Evolutionary conservation across 2,329 filamentous ascomycete genomes (phyloP).

Genomic region (Didymosphaeria variabile): DNA sequence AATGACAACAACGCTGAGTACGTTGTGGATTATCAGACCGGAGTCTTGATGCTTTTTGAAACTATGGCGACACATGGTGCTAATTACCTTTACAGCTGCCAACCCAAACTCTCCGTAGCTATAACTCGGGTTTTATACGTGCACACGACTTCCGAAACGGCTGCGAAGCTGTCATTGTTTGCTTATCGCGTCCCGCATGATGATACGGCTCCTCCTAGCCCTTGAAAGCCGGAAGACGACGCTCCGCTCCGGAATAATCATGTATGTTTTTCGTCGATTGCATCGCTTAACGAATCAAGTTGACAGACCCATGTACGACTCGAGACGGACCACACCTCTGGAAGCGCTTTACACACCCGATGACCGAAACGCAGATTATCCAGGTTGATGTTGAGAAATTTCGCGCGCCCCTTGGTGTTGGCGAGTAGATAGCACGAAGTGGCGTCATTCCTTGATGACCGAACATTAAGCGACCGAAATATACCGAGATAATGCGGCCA

Average conservation of each 20-base stretch:
- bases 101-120: not conserved
- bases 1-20: too few species aligned
- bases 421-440: not conserved
- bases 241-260: not conserved
- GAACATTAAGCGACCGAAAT: not conserved
- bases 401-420: not conserved
- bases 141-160: too few species aligned
- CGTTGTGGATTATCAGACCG: too few species aligned
- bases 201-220: not conserved
- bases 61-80: too few species aligned
- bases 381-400: not conserved
- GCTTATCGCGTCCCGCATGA: not conserved
- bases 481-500: not conserved
- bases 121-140: too few species aligned
- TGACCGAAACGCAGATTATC: not conserved
- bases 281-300: not conserved
- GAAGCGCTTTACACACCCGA: not conserved
- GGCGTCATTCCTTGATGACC: not conserved
- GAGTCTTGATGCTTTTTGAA: too few species aligned
- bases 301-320: not conserved
- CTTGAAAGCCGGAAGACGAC: not conserved
- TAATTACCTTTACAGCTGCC: too few species aligned
- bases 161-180: not conserved
- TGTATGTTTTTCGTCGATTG: not conserved
- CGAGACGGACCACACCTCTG: not conserved